These are phyloP conservation scores for Apiotrichum porosum DNA, from an alignment of 1,284 basidiomycete species.

Conservation along the genomic window DNA sequence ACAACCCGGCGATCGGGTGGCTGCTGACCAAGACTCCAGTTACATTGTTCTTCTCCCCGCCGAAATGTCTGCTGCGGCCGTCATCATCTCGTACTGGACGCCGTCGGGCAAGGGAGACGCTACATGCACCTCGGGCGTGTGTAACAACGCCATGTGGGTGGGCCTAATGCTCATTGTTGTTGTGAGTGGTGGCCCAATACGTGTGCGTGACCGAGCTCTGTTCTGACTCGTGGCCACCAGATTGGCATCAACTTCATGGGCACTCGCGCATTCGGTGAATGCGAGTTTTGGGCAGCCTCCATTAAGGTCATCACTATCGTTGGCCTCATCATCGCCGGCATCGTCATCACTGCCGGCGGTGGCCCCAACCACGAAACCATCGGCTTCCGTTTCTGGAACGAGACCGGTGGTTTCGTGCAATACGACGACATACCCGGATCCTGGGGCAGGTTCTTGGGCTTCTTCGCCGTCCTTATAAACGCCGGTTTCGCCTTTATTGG, in stretches of 20 bases:
- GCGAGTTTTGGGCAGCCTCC: conserved; percentile 53
- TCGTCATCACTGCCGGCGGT: conserved; percentile 57
- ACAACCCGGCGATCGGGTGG: too few relatives aligned
- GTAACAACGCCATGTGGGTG: conserved; percentile 51
- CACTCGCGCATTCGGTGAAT: conserved; percentile 39
- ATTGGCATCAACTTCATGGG: conserved; percentile 43
- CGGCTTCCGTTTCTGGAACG: conserved; percentile 51
- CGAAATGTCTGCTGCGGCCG: conserved; percentile 71
- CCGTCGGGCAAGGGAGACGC: conserved; percentile 5
- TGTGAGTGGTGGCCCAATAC: conserved; percentile 16
- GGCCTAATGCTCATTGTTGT: conserved; percentile 54
- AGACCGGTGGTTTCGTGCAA: conserved; percentile 50
- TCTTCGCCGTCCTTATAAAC: conserved; percentile 11
- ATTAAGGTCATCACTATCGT: conserved; percentile 75
- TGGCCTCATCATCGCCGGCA: conserved; percentile 54
- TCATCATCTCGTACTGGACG: conserved; percentile 71
- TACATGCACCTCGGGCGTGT: conserved; percentile 8
- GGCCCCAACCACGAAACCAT: conserved; percentile 45
- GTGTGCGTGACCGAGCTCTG: too few relatives aligned
- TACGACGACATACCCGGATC: conserved; percentile 51
- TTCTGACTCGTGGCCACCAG: neutral
- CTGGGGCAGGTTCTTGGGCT: conserved; percentile 32
- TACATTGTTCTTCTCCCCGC: conserved; percentile 60
- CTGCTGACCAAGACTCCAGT: conserved; percentile 5
- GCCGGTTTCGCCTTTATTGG: conserved; percentile 18